Conservation (phyloP, 2,329 filamentous ascomycete genomes). For the Fusarium nematophilum region DNA sequence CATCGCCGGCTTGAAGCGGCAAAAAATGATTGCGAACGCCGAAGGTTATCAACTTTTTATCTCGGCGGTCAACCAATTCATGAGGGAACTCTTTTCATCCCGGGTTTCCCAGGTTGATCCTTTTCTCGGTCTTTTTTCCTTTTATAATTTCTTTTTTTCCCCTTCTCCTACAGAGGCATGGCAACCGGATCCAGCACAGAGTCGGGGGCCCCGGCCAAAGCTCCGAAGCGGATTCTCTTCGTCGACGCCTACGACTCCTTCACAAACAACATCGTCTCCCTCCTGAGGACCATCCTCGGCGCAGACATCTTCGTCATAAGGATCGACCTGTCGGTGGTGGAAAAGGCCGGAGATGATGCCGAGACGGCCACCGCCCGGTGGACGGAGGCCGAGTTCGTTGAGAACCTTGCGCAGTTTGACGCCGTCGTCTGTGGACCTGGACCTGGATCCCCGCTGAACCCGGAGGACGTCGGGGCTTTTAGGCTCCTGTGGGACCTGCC, state of each 20-base stretch:
- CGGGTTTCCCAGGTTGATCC: not conserved
- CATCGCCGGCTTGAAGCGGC: constrained; percentile 43
- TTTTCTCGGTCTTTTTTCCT: not conserved
- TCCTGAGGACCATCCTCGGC: constrained; percentile 76
- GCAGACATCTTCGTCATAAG: constrained; percentile 68
- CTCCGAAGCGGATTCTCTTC: constrained; percentile 74
- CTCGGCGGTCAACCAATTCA: not conserved
- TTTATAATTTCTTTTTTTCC: not conserved
- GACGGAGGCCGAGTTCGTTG: constrained; percentile 55
- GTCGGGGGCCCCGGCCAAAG: constrained; percentile 14
- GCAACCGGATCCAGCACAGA: constrained; percentile 34
- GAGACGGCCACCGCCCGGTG: constrained; percentile 45
- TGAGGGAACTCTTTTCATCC: not conserved
- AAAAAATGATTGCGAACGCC: constrained; percentile 34
- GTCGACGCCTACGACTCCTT: constrained; percentile 98
- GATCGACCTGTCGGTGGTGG: constrained; percentile 63
- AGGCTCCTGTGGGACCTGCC: constrained; percentile 77
- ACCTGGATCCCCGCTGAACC: constrained; percentile 80
- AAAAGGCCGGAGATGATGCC: constrained; percentile 18
- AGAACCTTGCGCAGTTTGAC: constrained; percentile 70
- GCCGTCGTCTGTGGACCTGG: constrained; percentile 92
- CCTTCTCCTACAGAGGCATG: constrained; percentile 19
- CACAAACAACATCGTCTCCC: constrained; percentile 90
- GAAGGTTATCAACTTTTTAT: constrained; percentile 19
- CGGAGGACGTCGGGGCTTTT: constrained; percentile 86